Evolutionary conservation across 768 basidiomycete genomes (phyloP), one percentile per base, ranked within the genome.

Genomic region (Tylopilus intermedius): DNA sequence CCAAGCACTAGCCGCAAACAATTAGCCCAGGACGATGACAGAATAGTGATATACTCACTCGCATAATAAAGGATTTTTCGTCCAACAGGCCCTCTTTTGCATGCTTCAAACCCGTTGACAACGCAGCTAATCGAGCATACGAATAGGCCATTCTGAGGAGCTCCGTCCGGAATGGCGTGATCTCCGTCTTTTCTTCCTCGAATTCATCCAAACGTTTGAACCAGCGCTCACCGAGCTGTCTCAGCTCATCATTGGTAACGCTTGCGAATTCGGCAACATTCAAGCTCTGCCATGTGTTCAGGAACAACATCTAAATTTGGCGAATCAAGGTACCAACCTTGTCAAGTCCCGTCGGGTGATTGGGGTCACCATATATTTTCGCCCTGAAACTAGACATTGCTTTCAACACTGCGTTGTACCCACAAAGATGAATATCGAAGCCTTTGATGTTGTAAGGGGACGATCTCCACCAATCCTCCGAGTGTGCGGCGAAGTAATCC

Each of bases 351-450:
- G 81, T 86, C 0, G 88, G 87, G 56, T 87, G 84, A 43, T 75
- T 72, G 5, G 86, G 85, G 65, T 90, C 79, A 59, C 79, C 88
- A 63, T 88, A 83, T 21, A 92, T 84, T 62, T 78, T 79, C 9
- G 72, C 72, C 54, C 77, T 65, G 61, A 90, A 92, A 14, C 66
- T 62, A 4, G 78, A 74, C 67, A 88, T 79, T 24, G 87, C 67
- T 61, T 81, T 79, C 58, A 92, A 68, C 64, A 88, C 87, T 4
- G 81, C 77, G 53, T 86, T 91, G 63, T 92, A 92, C 13, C 80
- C 83, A 62, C 81, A 87, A 37, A 84, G 71, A 49, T 93, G 90
- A 46, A 93, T 84, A 65, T 93, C 90, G 58, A 90, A 91, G 61
- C 84, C 74, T 44, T 74, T 70, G 69, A 88, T 73, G 61, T 88